These are phyloP conservation scores for Calonectria pteridis DNA, from an alignment of 2,329 filamentous ascomycete genomes.

Conservation along the genomic window DNA sequence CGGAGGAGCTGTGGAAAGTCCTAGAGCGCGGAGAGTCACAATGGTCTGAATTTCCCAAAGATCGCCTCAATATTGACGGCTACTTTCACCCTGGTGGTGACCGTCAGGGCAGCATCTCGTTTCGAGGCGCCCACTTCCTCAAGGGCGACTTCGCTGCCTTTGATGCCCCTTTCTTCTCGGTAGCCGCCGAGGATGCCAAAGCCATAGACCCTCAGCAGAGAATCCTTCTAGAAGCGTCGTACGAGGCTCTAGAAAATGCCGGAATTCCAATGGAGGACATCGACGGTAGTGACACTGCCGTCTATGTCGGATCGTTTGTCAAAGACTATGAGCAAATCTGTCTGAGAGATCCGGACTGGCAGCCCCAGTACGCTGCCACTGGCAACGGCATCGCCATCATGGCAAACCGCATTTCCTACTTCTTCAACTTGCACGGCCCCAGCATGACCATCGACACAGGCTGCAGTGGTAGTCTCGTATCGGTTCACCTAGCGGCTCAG, in stretches of 20 bases:
- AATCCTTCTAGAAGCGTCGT: slow-evolving; percentile 63
- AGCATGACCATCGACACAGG: slow-evolving; percentile 71
- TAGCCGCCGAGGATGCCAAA: slow-evolving; percentile 62
- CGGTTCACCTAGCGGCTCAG: slow-evolving; percentile 65
- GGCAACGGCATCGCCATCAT: slow-evolving; percentile 66
- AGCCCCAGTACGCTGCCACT: slow-evolving; percentile 65
- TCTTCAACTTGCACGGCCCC: slow-evolving; percentile 66
- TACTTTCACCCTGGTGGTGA: slow-evolving; percentile 66
- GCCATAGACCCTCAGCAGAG: slow-evolving; percentile 67
- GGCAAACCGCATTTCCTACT: slow-evolving; percentile 68
- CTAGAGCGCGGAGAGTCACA: slow-evolving; percentile 57
- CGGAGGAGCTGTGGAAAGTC: slow-evolving; percentile 63
- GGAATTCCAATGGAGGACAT: slow-evolving; percentile 59
- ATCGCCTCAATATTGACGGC: slow-evolving; percentile 64
- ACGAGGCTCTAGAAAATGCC: slow-evolving; percentile 63
- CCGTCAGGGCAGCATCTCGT: slow-evolving; percentile 61
- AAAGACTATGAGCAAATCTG: slow-evolving; percentile 66
- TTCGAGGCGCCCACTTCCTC: slow-evolving; percentile 65
- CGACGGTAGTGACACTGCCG: slow-evolving; percentile 58
- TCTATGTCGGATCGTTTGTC: slow-evolving; percentile 65
- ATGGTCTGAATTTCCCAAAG: slow-evolving; percentile 62
- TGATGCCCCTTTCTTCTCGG: slow-evolving; percentile 61
- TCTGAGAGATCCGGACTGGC: slow-evolving; percentile 62
- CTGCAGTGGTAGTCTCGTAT: slow-evolving; percentile 68
- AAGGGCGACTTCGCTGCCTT: slow-evolving; percentile 60